Evolutionary conservation across 2,329 filamentous ascomycete genomes (phyloP).

Genomic region (Setomelanomma holmii): DNA sequence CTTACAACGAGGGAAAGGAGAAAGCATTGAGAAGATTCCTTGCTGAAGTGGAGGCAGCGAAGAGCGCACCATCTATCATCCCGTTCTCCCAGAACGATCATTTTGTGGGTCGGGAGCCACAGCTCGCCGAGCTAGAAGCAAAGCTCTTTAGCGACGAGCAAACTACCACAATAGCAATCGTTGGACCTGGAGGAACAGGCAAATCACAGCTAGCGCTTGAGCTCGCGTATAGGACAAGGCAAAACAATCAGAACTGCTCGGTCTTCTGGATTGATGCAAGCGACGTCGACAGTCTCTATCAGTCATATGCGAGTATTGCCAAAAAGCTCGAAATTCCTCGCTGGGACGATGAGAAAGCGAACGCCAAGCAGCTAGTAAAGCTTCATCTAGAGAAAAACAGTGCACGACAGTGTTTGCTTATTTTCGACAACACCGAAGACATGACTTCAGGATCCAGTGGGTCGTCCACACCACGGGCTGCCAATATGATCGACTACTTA

Average conservation of each 20-base stretch:
- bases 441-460: background rate
- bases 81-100: slow-evolving; percentile 33
- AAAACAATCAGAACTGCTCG: slow-evolving; percentile 45
- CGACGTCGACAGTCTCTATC: slow-evolving; percentile 45
- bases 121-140: slow-evolving; percentile 35
- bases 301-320: background rate
- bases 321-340: slow-evolving; percentile 35
- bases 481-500: slow-evolving; percentile 24
- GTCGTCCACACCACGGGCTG: slow-evolving; percentile 5
- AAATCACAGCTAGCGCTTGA: slow-evolving; percentile 42
- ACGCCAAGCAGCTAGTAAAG: slow-evolving; percentile 27
- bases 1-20: slow-evolving; percentile 28
- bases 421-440: background rate
- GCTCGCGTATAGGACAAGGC: slow-evolving; percentile 49
- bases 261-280: slow-evolving; percentile 56
- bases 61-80: slow-evolving; percentile 27
- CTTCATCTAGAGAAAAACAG: background rate
- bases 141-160: slow-evolving; percentile 26
- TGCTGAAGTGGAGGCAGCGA: slow-evolving; percentile 15
- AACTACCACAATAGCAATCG: slow-evolving; percentile 23
- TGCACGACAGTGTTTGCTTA: slow-evolving; percentile 3
- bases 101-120: slow-evolving; percentile 34
- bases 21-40: slow-evolving; percentile 20
- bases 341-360: slow-evolving; percentile 16
- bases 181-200: slow-evolving; percentile 25